A percentile compares a stretch with the other conserved stretches of the same genome.
These are phyloP conservation scores for Cordyceps cateniannulata DNA, from an alignment of 2,329 filamentous ascomycete genomes.

Conservation along the genomic window DNA sequence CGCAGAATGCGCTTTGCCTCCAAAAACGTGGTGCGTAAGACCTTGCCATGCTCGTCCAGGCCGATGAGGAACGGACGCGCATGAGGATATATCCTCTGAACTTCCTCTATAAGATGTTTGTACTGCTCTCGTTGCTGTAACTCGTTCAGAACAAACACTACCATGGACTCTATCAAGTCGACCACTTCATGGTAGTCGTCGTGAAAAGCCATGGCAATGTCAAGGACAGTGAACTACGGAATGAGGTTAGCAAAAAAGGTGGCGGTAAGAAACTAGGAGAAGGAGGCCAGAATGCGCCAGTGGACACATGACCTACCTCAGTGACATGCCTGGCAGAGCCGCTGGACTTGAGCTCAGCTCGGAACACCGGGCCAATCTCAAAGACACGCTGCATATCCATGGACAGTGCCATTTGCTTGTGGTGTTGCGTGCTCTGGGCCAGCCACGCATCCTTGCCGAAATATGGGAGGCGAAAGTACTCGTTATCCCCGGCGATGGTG, in stretches of 20 bases:
- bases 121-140: not conserved
- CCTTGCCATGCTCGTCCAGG: not conserved
- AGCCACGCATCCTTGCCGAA: constrained; percentile 5
- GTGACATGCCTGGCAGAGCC: not conserved
- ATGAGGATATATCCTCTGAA: not conserved
- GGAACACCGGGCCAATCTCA: constrained; percentile 1
- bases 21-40: not conserved
- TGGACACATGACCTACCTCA: not conserved
- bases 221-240: not conserved
- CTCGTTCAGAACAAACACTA: not conserved
- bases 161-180: not conserved
- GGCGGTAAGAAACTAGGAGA: not conserved
- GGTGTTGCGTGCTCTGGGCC: constrained; percentile 1
- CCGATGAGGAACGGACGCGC: not conserved
- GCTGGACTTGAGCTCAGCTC: not conserved
- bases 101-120: not conserved
- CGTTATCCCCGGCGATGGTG: not conserved
- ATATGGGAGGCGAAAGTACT: not conserved
- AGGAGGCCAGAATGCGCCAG: not conserved
- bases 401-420: constrained; percentile 3
- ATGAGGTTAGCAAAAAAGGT: not conserved
- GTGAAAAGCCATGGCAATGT: not conserved
- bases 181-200: constrained; percentile 2
- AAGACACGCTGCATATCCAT: constrained; percentile 1
- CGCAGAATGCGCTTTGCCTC: constrained; percentile 1